phyloP scores from a whole-genome alignment of 2,329 filamentous ascomycete species.

The Fusarium compactum region DNA sequence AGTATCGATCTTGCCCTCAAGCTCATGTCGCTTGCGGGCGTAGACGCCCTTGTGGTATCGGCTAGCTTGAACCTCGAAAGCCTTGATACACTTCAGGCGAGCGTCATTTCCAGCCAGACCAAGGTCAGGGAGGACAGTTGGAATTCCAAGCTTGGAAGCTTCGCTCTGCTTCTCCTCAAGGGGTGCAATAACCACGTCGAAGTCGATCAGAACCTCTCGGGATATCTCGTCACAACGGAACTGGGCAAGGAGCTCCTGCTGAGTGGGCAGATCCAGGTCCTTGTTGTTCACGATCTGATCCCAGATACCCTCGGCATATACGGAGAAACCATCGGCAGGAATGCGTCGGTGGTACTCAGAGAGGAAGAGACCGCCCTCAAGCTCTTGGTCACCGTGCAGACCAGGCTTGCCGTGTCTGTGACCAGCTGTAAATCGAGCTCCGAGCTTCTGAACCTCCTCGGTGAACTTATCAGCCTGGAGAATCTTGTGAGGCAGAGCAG shows the following conservation, averaged over 20 bases:
- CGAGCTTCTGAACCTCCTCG: conserved; percentile 81
- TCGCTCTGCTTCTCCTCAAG: conserved; percentile 89
- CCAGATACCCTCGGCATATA: conserved; percentile 95
- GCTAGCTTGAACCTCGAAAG: conserved; percentile 91
- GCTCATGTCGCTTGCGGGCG: conserved; percentile 83
- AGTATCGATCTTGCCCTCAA: conserved; percentile 88
- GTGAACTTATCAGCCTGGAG: conserved; percentile 93
- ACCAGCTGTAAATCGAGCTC: conserved; percentile 84
- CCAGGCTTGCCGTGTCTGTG: conserved; percentile 76
- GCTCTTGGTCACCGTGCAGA: conserved; percentile 74
- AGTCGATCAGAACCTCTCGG: conserved; percentile 84
- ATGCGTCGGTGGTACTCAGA: conserved; percentile 96
- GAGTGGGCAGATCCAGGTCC: conserved; percentile 93
- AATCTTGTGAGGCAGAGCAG: conserved; percentile 95
- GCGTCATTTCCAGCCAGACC: conserved; percentile 79
- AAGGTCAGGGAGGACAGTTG: conserved; percentile 78
- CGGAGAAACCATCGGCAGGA: conserved; percentile 94
- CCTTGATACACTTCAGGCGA: conserved; percentile 78
- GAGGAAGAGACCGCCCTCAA: conserved; percentile 85
- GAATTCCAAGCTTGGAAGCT: conserved; percentile 77
- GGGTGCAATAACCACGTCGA: conserved; percentile 84
- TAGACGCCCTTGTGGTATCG: conserved; percentile 98
- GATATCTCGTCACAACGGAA: conserved; percentile 98
- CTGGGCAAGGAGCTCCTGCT: conserved; percentile 95
- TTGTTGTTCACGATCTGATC: conserved; percentile 99